These are phyloP conservation scores for Ceratocystis huliohia DNA, from an alignment of 2,329 filamentous ascomycete species.

Conservation along the genomic window DNA sequence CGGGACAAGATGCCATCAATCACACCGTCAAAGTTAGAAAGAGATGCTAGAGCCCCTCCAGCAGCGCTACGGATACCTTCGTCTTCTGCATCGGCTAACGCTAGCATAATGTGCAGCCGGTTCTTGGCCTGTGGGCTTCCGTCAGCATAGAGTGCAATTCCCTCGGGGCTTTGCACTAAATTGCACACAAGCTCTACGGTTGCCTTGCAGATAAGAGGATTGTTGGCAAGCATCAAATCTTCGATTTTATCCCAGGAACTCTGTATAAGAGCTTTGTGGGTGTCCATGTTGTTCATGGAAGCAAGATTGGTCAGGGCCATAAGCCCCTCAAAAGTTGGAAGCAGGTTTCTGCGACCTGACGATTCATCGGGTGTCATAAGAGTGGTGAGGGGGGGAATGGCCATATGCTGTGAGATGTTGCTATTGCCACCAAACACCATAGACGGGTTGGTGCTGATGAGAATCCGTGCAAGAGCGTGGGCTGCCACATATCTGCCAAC, in stretches of 20 bases:
- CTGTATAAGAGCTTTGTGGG: slow-evolving; percentile 57
- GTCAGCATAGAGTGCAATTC: slow-evolving; percentile 57
- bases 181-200: slow-evolving; percentile 87
- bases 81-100: slow-evolving; percentile 78
- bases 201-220: slow-evolving; percentile 65
- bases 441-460: slow-evolving; percentile 74
- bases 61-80: slow-evolving; percentile 66
- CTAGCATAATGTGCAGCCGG: slow-evolving; percentile 70
- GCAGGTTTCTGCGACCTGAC: slow-evolving; percentile 56
- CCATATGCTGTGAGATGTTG: slow-evolving; percentile 60
- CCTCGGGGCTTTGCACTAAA: slow-evolving; percentile 57
- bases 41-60: slow-evolving; percentile 72
- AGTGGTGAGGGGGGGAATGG: slow-evolving; percentile 67
- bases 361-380: slow-evolving; percentile 56
- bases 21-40: slow-evolving; percentile 66
- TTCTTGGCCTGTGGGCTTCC: slow-evolving; percentile 54
- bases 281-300: slow-evolving; percentile 56
- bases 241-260: slow-evolving; percentile 65
- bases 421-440: slow-evolving; percentile 71
- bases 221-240: slow-evolving; percentile 66
- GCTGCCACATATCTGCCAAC: slow-evolving; percentile 48
- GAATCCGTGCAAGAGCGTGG: slow-evolving; percentile 69
- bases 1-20: slow-evolving; percentile 58
- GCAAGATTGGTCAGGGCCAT: slow-evolving; percentile 91
- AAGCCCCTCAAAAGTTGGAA: slow-evolving; percentile 80